A percentile compares a stretch with the other conserved stretches of the same genome.
Evolutionary conservation across 345 rosid genomes (phyloP).

Genomic region (Brassica cretica): DNA sequence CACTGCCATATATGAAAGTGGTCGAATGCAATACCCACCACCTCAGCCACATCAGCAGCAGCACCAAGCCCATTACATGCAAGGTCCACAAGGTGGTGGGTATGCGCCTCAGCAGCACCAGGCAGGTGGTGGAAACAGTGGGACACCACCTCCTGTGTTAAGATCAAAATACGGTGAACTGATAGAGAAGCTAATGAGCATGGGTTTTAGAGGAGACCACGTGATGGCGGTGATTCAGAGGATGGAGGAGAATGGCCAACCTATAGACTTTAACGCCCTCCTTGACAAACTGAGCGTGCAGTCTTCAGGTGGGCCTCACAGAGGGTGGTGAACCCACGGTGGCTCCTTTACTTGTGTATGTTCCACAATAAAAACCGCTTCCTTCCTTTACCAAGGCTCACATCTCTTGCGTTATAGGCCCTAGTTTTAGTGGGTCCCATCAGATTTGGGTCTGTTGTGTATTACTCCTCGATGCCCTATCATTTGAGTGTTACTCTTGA

Average conservation of each 20-base stretch:
- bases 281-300: constrained; percentile 76
- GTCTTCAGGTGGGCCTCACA: constrained; percentile 64
- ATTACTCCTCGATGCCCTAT: neutral
- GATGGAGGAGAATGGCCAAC: constrained; percentile 93
- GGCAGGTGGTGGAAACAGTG: constrained; percentile 47
- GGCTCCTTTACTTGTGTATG: neutral
- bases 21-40: constrained; percentile 55
- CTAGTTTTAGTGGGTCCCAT: constrained; percentile 36
- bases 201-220: constrained; percentile 93
- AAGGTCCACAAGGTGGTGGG: constrained; percentile 68
- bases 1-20: constrained; percentile 72
- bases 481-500: neutral
- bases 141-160: constrained; percentile 54
- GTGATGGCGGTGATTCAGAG: constrained; percentile 74
- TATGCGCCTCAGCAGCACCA: constrained; percentile 53
- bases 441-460: constrained; percentile 33
- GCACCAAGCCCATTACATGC: constrained; percentile 68
- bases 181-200: constrained; percentile 80
- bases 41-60: constrained; percentile 23
- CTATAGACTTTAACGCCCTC: constrained; percentile 79
- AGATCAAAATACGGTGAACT: constrained; percentile 67
- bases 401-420: constrained; percentile 27
- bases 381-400: neutral
- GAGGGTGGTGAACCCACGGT: constrained; percentile 64
- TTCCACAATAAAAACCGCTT: constrained; percentile 2